A percentile compares a stretch with the other conserved stretches of the same genome.
phyloP scores from a whole-genome alignment of 441 rosid species.

The Euphorbia schlechtendalii region DNA sequence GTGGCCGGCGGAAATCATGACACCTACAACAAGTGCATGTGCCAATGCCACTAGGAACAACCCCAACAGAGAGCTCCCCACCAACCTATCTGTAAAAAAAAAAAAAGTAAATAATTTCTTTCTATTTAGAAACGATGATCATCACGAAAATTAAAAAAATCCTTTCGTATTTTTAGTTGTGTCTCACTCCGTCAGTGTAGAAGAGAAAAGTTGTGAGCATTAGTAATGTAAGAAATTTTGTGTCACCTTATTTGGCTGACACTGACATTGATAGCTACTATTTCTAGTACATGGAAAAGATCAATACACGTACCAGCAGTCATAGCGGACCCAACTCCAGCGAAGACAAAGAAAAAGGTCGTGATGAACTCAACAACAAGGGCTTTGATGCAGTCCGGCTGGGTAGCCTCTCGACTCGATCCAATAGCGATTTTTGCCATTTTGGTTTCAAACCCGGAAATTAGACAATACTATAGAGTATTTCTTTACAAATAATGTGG shows the following conservation, averaged over 20 bases:
- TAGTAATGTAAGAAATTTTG: too few species aligned
- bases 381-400: constrained; percentile 72
- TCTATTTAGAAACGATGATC: too few species aligned
- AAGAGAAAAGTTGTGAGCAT: too few species aligned
- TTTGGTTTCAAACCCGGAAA: background rate
- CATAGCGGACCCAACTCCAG: constrained; percentile 79
- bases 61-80: constrained; percentile 43
- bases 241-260: too few species aligned
- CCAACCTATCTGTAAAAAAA: constrained; percentile 40
- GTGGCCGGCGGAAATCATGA: constrained; percentile 77
- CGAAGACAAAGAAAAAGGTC: constrained; percentile 76
- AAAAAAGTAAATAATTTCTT: too few species aligned
- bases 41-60: constrained; percentile 71
- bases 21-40: constrained; percentile 73
- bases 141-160: too few species aligned
- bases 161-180: too few species aligned
- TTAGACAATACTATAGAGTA: too few species aligned
- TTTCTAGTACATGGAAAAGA: background rate
- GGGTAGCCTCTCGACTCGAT: constrained; percentile 40
- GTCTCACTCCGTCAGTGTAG: too few species aligned
- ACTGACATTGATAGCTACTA: too few species aligned
- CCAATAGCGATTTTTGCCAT: constrained; percentile 73
- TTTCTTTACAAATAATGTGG: too few species aligned
- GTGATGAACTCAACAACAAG: constrained; percentile 66
- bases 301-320: constrained; percentile 36